Evolutionary conservation across 371 early-diverging fungal genomes (phyloP).

Genomic region (Mortierella sp.): DNA sequence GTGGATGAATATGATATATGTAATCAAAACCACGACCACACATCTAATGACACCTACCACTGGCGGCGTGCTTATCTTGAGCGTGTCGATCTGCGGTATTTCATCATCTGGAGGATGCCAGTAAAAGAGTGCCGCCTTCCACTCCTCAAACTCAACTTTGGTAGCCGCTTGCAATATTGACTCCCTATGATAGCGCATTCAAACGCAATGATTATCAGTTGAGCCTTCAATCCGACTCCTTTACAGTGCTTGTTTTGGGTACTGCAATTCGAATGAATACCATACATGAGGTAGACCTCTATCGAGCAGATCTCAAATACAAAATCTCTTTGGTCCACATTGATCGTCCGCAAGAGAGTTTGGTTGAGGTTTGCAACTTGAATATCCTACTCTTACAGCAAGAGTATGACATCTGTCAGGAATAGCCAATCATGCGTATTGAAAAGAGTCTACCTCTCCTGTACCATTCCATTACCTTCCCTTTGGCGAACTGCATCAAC

Average conservation of each 20-base stretch:
- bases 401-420: not conserved
- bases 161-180: conserved; percentile 49
- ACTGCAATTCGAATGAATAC: too few relatives aligned
- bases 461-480: conserved; percentile 40
- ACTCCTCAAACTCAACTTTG: conserved; percentile 47
- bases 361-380: conserved; percentile 49
- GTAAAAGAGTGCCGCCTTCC: conserved; percentile 50
- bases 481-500: conserved; percentile 52
- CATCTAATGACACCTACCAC: conserved; percentile 11
- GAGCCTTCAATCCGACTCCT: not conserved
- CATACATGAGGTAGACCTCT: conserved; percentile 49
- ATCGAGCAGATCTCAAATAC: conserved; percentile 54
- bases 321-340: conserved; percentile 45
- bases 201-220: not conserved
- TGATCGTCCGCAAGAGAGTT: conserved; percentile 40
- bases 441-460: too few relatives aligned
- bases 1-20: too few relatives aligned
- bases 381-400: conserved; percentile 30
- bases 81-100: conserved; percentile 43
- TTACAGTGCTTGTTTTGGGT: too few relatives aligned
- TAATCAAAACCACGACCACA: too few relatives aligned
- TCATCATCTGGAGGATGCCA: conserved; percentile 53
- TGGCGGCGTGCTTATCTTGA: conserved; percentile 36
- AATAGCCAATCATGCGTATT: not conserved
- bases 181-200: conserved; percentile 19